These are phyloP conservation scores for Corymbia citriodora DNA, from an alignment of 441 rosid species.

Conservation along the genomic window DNA sequence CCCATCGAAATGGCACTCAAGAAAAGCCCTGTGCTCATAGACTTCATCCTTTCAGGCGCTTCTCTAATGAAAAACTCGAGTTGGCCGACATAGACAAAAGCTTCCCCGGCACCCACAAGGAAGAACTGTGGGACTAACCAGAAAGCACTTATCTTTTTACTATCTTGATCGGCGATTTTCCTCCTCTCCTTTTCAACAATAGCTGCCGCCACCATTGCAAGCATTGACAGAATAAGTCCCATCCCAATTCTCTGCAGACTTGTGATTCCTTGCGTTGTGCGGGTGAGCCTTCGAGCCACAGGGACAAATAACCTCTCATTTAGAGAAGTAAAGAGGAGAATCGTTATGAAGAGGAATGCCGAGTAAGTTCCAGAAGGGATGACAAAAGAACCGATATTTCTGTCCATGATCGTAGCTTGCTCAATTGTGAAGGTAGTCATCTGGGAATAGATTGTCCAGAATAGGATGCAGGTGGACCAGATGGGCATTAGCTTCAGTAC, in stretches of 20 bases:
- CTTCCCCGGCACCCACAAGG: slow-evolving; percentile 86
- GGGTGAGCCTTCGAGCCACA: slow-evolving; percentile 49
- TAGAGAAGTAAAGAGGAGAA: slow-evolving; percentile 79
- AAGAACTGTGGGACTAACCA: slow-evolving; percentile 76
- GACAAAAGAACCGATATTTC: slow-evolving; percentile 43
- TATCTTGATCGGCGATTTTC: slow-evolving; percentile 14
- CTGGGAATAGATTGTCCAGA: slow-evolving; percentile 89
- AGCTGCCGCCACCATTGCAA: slow-evolving; percentile 70
- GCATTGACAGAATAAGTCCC: slow-evolving; percentile 59
- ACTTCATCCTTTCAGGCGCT: slow-evolving; percentile 86
- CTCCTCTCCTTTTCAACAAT: slow-evolving; percentile 53
- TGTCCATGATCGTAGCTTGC: slow-evolving; percentile 71
- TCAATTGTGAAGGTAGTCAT: slow-evolving; percentile 88
- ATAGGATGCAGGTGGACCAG: slow-evolving; percentile 84
- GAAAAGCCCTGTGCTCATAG: slow-evolving; percentile 94
- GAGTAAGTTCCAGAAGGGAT: slow-evolving; percentile 70
- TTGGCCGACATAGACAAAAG: slow-evolving; percentile 87
- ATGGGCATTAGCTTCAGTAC: slow-evolving; percentile 66
- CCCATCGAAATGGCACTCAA: slow-evolving; percentile 81
- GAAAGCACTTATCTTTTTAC: slow-evolving; percentile 46
- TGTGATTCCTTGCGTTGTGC: slow-evolving; percentile 59
- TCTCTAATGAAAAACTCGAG: slow-evolving; percentile 91
- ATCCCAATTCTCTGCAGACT: slow-evolving; percentile 77
- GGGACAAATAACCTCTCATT: slow-evolving; percentile 74
- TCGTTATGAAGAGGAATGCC: slow-evolving; percentile 48